Evolutionary conservation across 306 rosid genomes (phyloP).

Genomic region (Rosa rugosa): DNA sequence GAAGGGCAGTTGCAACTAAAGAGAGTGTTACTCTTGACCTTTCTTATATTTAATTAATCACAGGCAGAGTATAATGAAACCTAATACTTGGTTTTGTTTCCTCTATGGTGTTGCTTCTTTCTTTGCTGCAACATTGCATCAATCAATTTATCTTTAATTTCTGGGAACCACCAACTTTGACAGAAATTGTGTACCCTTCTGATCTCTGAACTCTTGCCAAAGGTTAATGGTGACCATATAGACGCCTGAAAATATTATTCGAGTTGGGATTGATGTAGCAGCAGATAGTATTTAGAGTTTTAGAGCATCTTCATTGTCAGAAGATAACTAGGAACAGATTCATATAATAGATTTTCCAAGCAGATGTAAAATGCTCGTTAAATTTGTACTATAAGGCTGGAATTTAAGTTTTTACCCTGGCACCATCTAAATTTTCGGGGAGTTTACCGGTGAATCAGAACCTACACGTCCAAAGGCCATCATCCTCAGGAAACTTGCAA

Average conservation of each 20-base stretch:
- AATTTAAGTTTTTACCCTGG: background rate
- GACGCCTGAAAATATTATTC: background rate
- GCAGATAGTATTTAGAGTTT: background rate
- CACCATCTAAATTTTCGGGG: background rate
- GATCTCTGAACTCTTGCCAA: background rate
- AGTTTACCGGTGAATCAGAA: background rate
- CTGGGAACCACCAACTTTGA: slow-evolving; percentile 1
- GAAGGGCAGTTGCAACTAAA: slow-evolving; percentile 72
- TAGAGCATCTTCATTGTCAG: background rate
- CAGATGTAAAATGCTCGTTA: background rate
- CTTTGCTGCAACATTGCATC: background rate
- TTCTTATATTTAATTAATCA: slow-evolving; percentile 19
- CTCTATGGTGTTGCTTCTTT: background rate
- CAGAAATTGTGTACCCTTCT: slow-evolving; percentile 9
- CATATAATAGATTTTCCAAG: background rate
- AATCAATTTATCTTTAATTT: background rate
- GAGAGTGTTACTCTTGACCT: slow-evolving; percentile 77
- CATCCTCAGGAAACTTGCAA: background rate
- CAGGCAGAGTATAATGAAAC: background rate
- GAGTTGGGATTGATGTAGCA: background rate
- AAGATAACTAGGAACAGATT: background rate
- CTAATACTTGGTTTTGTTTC: background rate
- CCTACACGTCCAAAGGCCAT: background rate
- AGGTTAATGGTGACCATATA: background rate
- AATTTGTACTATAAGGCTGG: background rate